Base-by-base conservation (phyloP, 352 stramenopile genomes). In the Globisporangium takayamanum region DNA sequence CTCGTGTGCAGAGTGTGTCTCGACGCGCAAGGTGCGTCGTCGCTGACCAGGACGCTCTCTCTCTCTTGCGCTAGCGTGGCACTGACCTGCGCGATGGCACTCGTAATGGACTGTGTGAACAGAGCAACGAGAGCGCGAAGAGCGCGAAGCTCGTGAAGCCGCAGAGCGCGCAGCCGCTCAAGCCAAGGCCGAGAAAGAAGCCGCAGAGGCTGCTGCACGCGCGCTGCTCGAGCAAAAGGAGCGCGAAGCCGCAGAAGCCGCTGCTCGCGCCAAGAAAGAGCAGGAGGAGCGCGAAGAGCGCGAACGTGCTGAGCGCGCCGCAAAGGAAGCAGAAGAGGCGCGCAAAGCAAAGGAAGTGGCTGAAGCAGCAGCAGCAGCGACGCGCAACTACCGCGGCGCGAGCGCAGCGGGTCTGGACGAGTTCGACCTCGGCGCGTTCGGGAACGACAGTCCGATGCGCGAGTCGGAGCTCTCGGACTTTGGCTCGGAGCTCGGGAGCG, bases 401-500 rank as follows among this genome's bases (percentile, higher is more conserved):
- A 82, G 69, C 60, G 72, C 60, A 4, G 65, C 68, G 11, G 76
- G 66, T 48, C 67, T 93, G 1, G 83, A 88, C 45, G 61, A 93
- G 57, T 89, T 91, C 59, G 83, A 93, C 68, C 69, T 91, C 30
- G 76, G 72, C 28, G 71, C 80, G 8, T 72, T 66, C 11, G 58
- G 70, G 14, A 55, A 68, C 11, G 70, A 78, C 0, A 64, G 59
- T 8, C 70, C 78, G 51, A 68, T 83, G 28, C 83, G 83, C 4
- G 66, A 84, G 22, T 93, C 83, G 0, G 78, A 87, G 53, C 63
- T 74, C 20, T 89, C 80, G 46, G 83, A 90, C 46, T 67, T 92
- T 39, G 78, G 79, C 33, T 85, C 71, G 15, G 54, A 82, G 47
- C 68, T 81, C 46, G 66, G 61, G 28, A 72, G 70, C 48, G 78